Conservation (phyloP, 2,329 filamentous ascomycete species). For the Botrytis aclada region DNA sequence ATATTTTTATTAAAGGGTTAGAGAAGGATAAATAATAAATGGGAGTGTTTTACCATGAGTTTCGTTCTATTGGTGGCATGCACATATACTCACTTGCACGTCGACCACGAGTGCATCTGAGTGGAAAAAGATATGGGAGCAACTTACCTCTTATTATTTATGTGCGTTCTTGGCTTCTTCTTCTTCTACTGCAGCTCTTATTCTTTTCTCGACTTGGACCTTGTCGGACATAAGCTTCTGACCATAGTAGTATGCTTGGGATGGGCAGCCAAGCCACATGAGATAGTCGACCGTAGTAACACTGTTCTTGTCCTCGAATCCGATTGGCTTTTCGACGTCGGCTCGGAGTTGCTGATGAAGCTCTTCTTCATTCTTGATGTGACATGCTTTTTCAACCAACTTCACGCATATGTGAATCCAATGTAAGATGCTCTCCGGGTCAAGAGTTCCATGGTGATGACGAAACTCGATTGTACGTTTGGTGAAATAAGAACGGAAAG, state of each 20-base stretch:
- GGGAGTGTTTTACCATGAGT: neutral
- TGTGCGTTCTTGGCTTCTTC: too few relatives aligned
- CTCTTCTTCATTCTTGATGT: neutral
- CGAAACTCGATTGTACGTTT: slow-evolving; percentile 32
- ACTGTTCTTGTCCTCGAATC: neutral
- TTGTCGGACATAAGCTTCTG: neutral
- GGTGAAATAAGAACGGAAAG: rapidly evolving
- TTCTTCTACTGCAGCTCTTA: too few relatives aligned
- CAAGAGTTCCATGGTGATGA: slow-evolving; percentile 29
- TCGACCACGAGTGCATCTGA: neutral
- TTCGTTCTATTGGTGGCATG: neutral
- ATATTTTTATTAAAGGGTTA: neutral
- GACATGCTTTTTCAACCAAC: slow-evolving; percentile 19
- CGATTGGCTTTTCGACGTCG: neutral
- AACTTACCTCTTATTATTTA: neutral
- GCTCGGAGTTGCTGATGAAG: neutral
- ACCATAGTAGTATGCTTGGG: slow-evolving; percentile 9
- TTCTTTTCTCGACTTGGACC: neutral
- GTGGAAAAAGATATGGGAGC: too few relatives aligned
- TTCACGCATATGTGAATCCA: slow-evolving; percentile 26
- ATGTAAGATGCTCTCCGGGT: slow-evolving; percentile 20
- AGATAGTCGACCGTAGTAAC: neutral
- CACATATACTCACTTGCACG: neutral
- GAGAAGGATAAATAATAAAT: neutral
- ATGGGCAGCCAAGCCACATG: slow-evolving; percentile 6